Percentiles rank a stretch among this genome's conserved stretches.
phyloP scores from a whole-genome alignment of 306 rosid species.

The Mimosa bimucronata region DNA sequence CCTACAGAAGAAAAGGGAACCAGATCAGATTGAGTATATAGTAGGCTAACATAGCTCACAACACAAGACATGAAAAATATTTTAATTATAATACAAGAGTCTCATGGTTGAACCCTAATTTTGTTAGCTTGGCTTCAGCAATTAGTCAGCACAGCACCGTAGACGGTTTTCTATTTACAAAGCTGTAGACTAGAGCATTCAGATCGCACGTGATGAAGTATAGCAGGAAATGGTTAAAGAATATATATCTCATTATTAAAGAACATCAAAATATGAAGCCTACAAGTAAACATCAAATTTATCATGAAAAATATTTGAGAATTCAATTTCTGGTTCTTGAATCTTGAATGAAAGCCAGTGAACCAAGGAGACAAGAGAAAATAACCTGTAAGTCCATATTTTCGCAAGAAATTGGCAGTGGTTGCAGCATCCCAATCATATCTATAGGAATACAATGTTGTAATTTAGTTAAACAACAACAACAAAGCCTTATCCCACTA shows the following conservation, averaged over 20 bases:
- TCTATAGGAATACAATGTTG: conserved; percentile 51
- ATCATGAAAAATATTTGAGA: conserved; percentile 13
- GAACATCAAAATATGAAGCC: not conserved
- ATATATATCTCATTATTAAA: not conserved
- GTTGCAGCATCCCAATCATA: conserved; percentile 99
- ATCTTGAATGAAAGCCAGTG: conserved; percentile 17
- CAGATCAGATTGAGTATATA: not conserved
- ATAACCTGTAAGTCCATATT: conserved; percentile 77
- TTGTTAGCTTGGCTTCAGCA: not conserved
- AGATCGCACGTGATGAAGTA: conserved; percentile 6
- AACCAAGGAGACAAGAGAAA: conserved; percentile 17
- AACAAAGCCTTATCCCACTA: no score
- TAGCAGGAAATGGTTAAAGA: conserved; percentile 4
- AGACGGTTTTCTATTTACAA: not conserved
- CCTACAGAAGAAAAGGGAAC: conserved; percentile 52
- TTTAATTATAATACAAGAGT: conserved; percentile 1
- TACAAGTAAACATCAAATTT: not conserved
- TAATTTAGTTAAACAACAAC: conserved; percentile 14
- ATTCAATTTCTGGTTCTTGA: conserved; percentile 22
- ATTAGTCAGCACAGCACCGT: not conserved
- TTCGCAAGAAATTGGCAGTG: conserved; percentile 82
- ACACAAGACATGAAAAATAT: conserved; percentile 22
- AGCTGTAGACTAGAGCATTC: not conserved
- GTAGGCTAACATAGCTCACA: conserved; percentile 14
- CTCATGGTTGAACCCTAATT: not conserved